A percentile compares a stretch with the other conserved stretches of the same genome.
Evolutionary conservation across 2,329 filamentous ascomycete genomes (phyloP).

Genomic region (Ophiobolus disseminans): DNA sequence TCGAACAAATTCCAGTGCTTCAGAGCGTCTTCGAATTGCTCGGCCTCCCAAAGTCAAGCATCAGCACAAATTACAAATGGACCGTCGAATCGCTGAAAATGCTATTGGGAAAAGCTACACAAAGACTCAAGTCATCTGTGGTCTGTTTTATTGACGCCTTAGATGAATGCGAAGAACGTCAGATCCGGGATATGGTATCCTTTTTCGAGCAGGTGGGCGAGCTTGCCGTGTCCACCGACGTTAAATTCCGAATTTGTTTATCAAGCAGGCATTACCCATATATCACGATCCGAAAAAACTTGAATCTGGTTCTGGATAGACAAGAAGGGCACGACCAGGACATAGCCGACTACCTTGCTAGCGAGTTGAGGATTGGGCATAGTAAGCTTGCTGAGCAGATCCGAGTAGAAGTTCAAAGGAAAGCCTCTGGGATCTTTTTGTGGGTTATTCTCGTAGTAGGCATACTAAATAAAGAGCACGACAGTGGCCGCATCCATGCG

Average conservation of each 20-base stretch:
- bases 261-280: slow-evolving; percentile 55
- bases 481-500: slow-evolving; percentile 1
- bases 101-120: slow-evolving; percentile 15
- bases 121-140: slow-evolving; percentile 13
- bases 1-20: slow-evolving; percentile 12
- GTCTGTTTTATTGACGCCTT: slow-evolving; percentile 51
- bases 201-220: slow-evolving; percentile 53
- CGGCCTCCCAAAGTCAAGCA: slow-evolving; percentile 7
- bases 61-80: slow-evolving; percentile 16
- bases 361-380: slow-evolving; percentile 27
- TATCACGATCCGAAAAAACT: slow-evolving; percentile 42
- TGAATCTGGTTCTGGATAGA: slow-evolving; percentile 43
- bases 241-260: slow-evolving; percentile 8
- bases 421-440: slow-evolving; percentile 54
- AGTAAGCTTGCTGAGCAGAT: slow-evolving; percentile 25
- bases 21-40: slow-evolving; percentile 7
- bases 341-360: slow-evolving; percentile 34
- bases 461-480: slow-evolving; percentile 55
- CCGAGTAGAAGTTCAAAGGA: slow-evolving; percentile 40
- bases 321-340: slow-evolving; percentile 47
- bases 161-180: slow-evolving; percentile 56
- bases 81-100: slow-evolving; percentile 10
- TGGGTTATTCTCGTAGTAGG: slow-evolving; percentile 42
- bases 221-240: slow-evolving; percentile 7
- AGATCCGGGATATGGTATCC: slow-evolving; percentile 53